Evolutionary conservation across 2,329 filamentous ascomycete species (phyloP).

Genomic region (Penicillium sp.): DNA sequence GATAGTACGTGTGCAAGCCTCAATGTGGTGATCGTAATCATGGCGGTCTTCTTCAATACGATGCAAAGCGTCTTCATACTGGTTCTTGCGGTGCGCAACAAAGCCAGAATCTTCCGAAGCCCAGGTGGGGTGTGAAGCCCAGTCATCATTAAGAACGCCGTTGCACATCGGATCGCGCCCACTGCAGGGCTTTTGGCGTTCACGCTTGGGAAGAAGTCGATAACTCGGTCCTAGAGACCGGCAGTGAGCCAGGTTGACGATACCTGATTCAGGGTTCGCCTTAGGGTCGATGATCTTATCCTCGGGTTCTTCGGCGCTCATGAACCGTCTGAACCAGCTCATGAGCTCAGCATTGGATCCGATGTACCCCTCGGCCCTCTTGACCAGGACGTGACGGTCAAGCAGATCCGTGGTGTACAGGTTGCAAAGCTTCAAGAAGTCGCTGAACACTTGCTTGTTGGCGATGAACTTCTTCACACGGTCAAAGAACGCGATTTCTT

Average conservation of each 20-base stretch:
- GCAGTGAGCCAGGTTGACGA: conserved; percentile 90
- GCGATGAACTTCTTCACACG: conserved; percentile 91
- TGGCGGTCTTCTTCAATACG: conserved; percentile 96
- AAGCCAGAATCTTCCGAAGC: conserved; percentile 96
- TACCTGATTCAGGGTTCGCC: conserved; percentile 61
- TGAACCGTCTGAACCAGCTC: conserved; percentile 74
- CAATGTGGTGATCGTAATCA: conserved; percentile 97
- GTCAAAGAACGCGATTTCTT: conserved; percentile 90
- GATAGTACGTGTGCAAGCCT: conserved; percentile 87
- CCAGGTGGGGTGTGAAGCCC: conserved; percentile 98
- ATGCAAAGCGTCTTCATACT: conserved; percentile 86
- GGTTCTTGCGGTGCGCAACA: conserved; percentile 93
- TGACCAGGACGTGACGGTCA: conserved; percentile 70
- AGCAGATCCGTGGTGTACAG: conserved; percentile 89
- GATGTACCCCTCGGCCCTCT: conserved; percentile 77
- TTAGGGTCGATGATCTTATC: conserved; percentile 73
- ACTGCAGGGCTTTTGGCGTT: conserved; percentile 82
- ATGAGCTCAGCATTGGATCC: conserved; percentile 83
- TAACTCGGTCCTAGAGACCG: conserved; percentile 94
- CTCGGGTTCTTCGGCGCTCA: conserved; percentile 62
- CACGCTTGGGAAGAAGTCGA: conserved; percentile 77
- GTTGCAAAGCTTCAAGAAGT: conserved; percentile 95
- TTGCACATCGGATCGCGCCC: conserved; percentile 91
- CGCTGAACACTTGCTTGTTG: conserved; percentile 84
- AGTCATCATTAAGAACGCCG: conserved; percentile 89